Base-by-base conservation (phyloP, 495 filamentous ascomycete genomes). In the Pyronema omphalodes region DNA sequence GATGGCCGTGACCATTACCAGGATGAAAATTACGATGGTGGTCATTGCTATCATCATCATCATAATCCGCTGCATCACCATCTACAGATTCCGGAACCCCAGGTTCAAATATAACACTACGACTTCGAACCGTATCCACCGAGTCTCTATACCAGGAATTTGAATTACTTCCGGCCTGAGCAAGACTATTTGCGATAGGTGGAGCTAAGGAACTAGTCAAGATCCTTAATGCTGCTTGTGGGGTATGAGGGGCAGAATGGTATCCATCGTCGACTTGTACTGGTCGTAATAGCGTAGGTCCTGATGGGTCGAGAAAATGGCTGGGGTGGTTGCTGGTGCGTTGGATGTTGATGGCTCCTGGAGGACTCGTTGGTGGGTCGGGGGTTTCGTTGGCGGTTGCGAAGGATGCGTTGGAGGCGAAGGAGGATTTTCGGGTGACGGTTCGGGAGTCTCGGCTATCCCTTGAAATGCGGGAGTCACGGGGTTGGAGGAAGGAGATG, bases 241-340 rank as follows among this genome's bases (percentile, higher is more conserved):
- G 62, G 7, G 62, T 65, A 40, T 65, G 62, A 1, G 62, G 62
- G 3, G 62, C 62, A 36, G 55, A 59, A 34, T 65, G 62, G 43
- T 65, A 65, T 8, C 62, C 62, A 23, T 65, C 62, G 29, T 65
- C 62, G 48, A 14, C 18, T 5, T 14, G 48, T 12, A 8, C 48
- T 12, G 48, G 48, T 8, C 19, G 1, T 51, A 9, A 34, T 8
- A 29, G 7, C 3, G 11, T 48, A 3, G 44, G 11, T 1, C 11
- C 44, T 1, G 44, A 14, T 1, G 44, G 12, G 19, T 29, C 23
- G 23, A 29, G 23, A 29, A 29, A 29, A 29, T 29, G 23, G 23
- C 23, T 29, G 5, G 23, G 34, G 11, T 51, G 48, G 6, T 51
- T 51, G 9, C 18, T 18, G 34, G 7, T 57, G 43, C 17, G 60